Percentiles rank a stretch among this genome's conserved stretches.
Conservation (phyloP, 495 filamentous ascomycete genomes). For the Penicillium atrosanguineum region DNA sequence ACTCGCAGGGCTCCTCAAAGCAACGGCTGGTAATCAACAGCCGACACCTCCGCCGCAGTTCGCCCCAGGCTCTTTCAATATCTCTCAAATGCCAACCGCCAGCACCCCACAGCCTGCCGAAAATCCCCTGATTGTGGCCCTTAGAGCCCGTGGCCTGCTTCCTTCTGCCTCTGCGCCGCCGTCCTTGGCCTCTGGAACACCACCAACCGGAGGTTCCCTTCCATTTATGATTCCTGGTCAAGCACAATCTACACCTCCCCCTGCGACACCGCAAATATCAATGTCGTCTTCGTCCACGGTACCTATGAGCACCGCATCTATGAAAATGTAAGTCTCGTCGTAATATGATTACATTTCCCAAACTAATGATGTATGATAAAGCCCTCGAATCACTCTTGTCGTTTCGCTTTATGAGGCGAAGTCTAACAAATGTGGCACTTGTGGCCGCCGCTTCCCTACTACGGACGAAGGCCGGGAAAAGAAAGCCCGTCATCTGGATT, state of each 20-base stretch:
- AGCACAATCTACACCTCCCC: conserved; percentile 35
- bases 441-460: conserved; percentile 78
- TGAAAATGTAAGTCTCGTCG: conserved; percentile 66
- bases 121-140: conserved; percentile 46
- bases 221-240: conserved; percentile 45
- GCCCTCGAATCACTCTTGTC: conserved; percentile 71
- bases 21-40: conserved; percentile 44
- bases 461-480: conserved; percentile 74
- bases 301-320: conserved; percentile 65
- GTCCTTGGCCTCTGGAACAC: conserved; percentile 22
- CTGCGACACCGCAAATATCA: conserved; percentile 24
- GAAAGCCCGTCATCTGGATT: conserved; percentile 94
- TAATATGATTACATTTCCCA: conserved; percentile 5
- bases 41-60: conserved; percentile 36
- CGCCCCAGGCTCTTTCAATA: conserved; percentile 26
- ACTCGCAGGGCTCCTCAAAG: conserved; percentile 49
- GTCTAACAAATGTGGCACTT: conserved; percentile 84
- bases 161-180: conserved; percentile 34
- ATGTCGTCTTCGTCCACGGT: conserved; percentile 41
- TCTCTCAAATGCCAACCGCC: conserved; percentile 18
- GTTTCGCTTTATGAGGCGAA: conserved; percentile 70
- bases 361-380: conserved; percentile 37
- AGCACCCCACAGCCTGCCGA: conserved; percentile 36
- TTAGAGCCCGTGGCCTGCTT: conserved; percentile 48
- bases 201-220: conserved; percentile 26